Conservation (phyloP, 345 rosid species). For the Barbarea vulgaris region DNA sequence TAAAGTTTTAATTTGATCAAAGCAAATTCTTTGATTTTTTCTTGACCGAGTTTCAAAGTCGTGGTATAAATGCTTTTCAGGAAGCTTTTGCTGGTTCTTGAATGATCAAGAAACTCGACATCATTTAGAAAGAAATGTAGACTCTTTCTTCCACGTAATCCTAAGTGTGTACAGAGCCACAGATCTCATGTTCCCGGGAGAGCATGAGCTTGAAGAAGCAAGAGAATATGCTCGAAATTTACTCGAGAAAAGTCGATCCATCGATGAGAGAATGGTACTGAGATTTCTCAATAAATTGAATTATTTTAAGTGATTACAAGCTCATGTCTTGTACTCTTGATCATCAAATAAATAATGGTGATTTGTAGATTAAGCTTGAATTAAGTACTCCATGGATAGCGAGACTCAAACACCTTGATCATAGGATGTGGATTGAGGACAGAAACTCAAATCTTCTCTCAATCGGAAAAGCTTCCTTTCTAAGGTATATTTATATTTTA, state of each 20-base stretch:
- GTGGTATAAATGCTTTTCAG: constrained; percentile 36
- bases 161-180: constrained; percentile 61
- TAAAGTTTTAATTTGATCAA: not conserved
- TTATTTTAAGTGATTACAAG: not conserved
- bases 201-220: constrained; percentile 54
- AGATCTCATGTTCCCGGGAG: constrained; percentile 60
- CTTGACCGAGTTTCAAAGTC: not conserved
- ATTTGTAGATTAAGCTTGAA: constrained; percentile 51
- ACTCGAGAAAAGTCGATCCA: constrained; percentile 41
- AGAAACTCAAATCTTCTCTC: constrained; percentile 45
- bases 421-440: constrained; percentile 67
- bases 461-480: constrained; percentile 51
- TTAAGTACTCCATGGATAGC: constrained; percentile 59
- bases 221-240: constrained; percentile 49
- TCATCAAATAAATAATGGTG: not conserved
- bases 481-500: constrained; percentile 56
- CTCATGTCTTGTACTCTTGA: not conserved
- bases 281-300: not conserved
- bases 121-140: constrained; percentile 38
- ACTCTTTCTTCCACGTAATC: constrained; percentile 43
- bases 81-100: constrained; percentile 63
- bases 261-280: constrained; percentile 1
- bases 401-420: constrained; percentile 60
- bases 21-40: not conserved
- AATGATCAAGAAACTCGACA: constrained; percentile 40